Percentiles rank a stretch among this genome's conserved stretches.
phyloP scores from a whole-genome alignment of 208 protist species.

The Leptomonas pyrrhocoris region DNA sequence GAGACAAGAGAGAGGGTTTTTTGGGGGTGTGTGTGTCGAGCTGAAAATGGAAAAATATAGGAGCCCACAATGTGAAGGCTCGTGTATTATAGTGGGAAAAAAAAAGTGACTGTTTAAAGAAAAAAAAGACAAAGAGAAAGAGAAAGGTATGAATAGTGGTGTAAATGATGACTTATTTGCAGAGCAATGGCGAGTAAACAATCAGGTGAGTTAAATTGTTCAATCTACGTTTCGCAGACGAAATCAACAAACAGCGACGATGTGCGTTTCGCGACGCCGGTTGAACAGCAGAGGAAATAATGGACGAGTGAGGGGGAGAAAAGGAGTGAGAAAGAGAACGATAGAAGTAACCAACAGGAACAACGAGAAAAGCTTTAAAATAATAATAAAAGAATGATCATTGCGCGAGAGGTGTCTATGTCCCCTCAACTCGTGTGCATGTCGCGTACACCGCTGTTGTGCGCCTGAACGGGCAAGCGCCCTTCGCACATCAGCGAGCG shows the following conservation, averaged over 20 bases:
- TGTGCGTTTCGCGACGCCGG: no score
- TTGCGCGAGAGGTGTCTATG: no score
- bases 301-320: neutral
- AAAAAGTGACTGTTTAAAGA: slow-evolving; percentile 1
- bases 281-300: neutral
- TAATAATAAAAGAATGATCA: slow-evolving; percentile 26
- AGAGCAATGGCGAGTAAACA: neutral
- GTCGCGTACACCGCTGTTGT: no score
- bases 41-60: slow-evolving; percentile 14
- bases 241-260: no score
- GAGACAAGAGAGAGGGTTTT: slow-evolving; percentile 4
- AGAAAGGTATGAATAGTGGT: neutral
- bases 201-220: no score
- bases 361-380: slow-evolving; percentile 15
- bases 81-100: slow-evolving; percentile 8
- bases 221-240: no score
- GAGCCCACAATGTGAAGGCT: slow-evolving; percentile 11
- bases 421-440: no score
- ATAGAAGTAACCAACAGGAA: neutral
- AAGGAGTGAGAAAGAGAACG: slow-evolving; percentile 19
- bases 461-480: no score
- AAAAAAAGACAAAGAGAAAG: slow-evolving; percentile 17
- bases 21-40: slow-evolving; percentile 2
- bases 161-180: neutral
- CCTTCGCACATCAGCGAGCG: no score